Conservation (phyloP, 2,329 filamentous ascomycete species). For the Sarocladium strictum region DNA sequence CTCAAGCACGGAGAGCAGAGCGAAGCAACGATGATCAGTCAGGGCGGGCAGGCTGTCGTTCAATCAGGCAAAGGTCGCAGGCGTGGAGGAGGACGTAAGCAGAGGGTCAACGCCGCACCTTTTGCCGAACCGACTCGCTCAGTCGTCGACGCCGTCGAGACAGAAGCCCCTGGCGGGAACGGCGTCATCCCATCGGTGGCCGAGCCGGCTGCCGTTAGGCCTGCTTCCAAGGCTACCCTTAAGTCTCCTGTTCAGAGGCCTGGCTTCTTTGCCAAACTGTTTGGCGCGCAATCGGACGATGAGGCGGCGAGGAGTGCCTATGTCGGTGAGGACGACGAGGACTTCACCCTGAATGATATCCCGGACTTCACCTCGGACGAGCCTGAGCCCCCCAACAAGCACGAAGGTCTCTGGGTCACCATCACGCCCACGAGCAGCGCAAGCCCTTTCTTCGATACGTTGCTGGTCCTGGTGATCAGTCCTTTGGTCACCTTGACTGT, state of each 20-base stretch:
- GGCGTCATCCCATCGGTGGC: background rate
- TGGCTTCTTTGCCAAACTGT: background rate
- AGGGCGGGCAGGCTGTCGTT: too few relatives aligned
- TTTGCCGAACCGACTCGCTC: background rate
- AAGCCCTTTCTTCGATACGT: constrained; percentile 90
- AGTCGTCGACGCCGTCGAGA: background rate
- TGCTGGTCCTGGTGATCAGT: constrained; percentile 93
- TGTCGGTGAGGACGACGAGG: constrained; percentile 8
- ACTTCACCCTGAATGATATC: constrained; percentile 1
- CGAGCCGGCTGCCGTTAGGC: background rate
- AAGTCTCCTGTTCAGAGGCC: background rate
- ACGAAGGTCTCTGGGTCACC: constrained; percentile 90
- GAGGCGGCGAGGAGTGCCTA: background rate
- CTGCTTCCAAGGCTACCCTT: background rate
- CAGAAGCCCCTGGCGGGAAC: background rate
- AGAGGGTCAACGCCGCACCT: background rate
- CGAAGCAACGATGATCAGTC: background rate
- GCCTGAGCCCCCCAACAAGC: constrained; percentile 21
- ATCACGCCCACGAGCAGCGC: constrained; percentile 84
- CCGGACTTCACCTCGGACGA: constrained; percentile 1
- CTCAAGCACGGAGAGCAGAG: constrained; percentile 27
- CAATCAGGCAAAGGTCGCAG: background rate
- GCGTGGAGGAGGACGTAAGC: background rate
- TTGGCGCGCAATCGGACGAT: background rate
- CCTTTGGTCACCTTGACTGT: constrained; percentile 87